Conservation (phyloP, 2,329 filamentous ascomycete species). For the Claviceps humidiphila region DNA sequence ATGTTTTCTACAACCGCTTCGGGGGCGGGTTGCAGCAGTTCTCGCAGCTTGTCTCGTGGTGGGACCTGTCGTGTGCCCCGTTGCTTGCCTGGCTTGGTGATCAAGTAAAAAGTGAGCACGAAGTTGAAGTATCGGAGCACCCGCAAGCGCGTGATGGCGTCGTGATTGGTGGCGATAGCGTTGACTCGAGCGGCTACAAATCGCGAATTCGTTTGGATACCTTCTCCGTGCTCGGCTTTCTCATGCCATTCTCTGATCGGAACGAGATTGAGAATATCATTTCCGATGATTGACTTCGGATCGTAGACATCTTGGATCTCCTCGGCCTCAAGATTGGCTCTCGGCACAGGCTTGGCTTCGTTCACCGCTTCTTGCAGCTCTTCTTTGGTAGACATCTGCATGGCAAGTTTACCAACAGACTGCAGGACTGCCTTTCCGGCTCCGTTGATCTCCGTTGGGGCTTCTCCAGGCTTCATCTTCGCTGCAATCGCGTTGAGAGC, state of each 20-base stretch:
- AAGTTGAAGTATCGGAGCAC: slow-evolving; percentile 48
- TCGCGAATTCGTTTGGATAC: slow-evolving; percentile 42
- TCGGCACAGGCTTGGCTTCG: slow-evolving; percentile 58
- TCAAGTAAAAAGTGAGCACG: slow-evolving; percentile 39
- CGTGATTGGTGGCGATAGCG: slow-evolving; percentile 38
- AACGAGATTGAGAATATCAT: slow-evolving; percentile 52
- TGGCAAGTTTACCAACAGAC: slow-evolving; percentile 47
- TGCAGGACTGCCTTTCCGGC: slow-evolving; percentile 48
- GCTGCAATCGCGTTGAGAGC: slow-evolving; percentile 57
- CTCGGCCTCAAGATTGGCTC: slow-evolving; percentile 51
- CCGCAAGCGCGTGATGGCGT: slow-evolving; percentile 39
- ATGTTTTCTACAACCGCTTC: slow-evolving; percentile 53
- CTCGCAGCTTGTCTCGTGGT: slow-evolving; percentile 46
- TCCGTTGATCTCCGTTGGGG: slow-evolving; percentile 38
- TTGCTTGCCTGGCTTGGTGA: slow-evolving; percentile 31
- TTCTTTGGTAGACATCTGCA: slow-evolving; percentile 53
- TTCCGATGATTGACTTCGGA: slow-evolving; percentile 50
- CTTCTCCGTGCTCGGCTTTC: slow-evolving; percentile 42
- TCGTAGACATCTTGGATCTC: slow-evolving; percentile 63
- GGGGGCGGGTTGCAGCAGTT: slow-evolving; percentile 42
- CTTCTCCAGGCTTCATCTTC: slow-evolving; percentile 21
- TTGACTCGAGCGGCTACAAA: slow-evolving; percentile 54
- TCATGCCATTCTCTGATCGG: slow-evolving; percentile 65
- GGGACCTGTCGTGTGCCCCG: slow-evolving; percentile 40
- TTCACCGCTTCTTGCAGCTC: slow-evolving; percentile 53